These are phyloP conservation scores for Diplodia intermedia DNA, from an alignment of 2,329 filamentous ascomycete species.

Conservation along the genomic window DNA sequence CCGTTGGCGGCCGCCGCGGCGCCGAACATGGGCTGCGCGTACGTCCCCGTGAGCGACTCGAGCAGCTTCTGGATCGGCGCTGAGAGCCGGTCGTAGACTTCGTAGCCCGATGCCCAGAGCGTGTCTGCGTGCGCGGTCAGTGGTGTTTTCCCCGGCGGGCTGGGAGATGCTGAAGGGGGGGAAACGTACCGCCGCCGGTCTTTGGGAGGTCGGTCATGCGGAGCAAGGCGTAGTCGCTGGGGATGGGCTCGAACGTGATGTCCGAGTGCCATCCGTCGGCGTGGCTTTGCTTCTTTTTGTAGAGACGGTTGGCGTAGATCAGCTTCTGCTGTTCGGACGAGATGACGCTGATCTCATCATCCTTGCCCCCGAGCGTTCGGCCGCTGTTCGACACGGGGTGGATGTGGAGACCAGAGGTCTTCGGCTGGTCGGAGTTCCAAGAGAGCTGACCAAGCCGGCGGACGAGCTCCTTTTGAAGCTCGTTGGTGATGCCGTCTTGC, in stretches of 20 bases:
- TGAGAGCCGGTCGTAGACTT: conserved; percentile 59
- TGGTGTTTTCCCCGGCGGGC: no score
- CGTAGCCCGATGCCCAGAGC: conserved; percentile 48
- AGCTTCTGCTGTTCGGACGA: conserved; percentile 56
- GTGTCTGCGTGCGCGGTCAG: conserved; percentile 47
- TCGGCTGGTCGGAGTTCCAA: conserved; percentile 58
- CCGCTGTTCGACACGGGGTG: conserved; percentile 62
- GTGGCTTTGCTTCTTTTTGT: conserved; percentile 58
- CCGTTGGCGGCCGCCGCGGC: conserved; percentile 48
- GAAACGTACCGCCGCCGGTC: conserved; percentile 46
- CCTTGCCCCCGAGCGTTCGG: conserved; percentile 45
- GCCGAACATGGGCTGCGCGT: conserved; percentile 54
- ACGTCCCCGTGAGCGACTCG: conserved; percentile 55
- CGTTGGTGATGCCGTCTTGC: conserved; percentile 57
- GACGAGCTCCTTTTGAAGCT: conserved; percentile 60
- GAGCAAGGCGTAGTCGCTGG: conserved; percentile 50
- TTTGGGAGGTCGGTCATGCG: conserved; percentile 46
- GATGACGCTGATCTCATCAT: conserved; percentile 50
- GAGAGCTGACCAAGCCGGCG: conserved; percentile 62
- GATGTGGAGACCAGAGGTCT: conserved; percentile 64
- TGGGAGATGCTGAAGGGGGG: neutral
- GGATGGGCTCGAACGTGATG: conserved; percentile 51
- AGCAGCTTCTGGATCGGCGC: conserved; percentile 58
- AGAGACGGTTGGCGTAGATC: conserved; percentile 46
- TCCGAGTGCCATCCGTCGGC: conserved; percentile 62